These are phyloP conservation scores for Bruguiera sexangula DNA, from an alignment of 345 rosid species.

Conservation along the genomic window DNA sequence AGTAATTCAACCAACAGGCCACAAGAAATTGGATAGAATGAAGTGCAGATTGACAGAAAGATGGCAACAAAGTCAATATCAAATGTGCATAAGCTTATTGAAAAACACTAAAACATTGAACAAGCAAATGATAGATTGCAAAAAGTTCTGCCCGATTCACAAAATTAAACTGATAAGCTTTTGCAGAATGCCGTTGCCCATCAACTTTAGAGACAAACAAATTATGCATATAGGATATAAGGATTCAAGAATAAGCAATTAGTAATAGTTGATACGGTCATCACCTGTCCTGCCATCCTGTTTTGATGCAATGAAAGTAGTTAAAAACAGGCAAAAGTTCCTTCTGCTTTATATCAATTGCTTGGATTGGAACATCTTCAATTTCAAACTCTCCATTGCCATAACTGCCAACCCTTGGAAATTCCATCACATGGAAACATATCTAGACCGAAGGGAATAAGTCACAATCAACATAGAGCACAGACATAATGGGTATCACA, in stretches of 20 bases:
- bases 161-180: background rate
- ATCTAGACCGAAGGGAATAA: constrained; percentile 39
- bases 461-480: constrained; percentile 26
- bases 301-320: constrained; percentile 22
- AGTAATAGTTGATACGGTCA: background rate
- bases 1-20: too few relatives aligned
- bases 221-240: too few relatives aligned
- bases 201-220: background rate
- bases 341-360: constrained; percentile 20
- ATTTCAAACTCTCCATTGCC: constrained; percentile 19
- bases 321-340: constrained; percentile 25
- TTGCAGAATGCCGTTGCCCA: background rate
- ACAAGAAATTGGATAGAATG: too few relatives aligned
- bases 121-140: too few relatives aligned
- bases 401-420: constrained; percentile 28
- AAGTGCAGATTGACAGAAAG: too few relatives aligned
- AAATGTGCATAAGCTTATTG: too few relatives aligned
- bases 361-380: constrained; percentile 22
- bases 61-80: too few relatives aligned
- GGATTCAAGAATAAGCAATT: background rate
- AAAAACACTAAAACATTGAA: too few relatives aligned
- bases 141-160: too few relatives aligned
- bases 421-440: constrained; percentile 50
- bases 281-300: constrained; percentile 69
- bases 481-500: background rate